Percentiles rank a stretch among this genome's conserved stretches.
phyloP scores from a whole-genome alignment of 2,329 filamentous ascomycete genomes.

The Akanthomyces dipterigenus region DNA sequence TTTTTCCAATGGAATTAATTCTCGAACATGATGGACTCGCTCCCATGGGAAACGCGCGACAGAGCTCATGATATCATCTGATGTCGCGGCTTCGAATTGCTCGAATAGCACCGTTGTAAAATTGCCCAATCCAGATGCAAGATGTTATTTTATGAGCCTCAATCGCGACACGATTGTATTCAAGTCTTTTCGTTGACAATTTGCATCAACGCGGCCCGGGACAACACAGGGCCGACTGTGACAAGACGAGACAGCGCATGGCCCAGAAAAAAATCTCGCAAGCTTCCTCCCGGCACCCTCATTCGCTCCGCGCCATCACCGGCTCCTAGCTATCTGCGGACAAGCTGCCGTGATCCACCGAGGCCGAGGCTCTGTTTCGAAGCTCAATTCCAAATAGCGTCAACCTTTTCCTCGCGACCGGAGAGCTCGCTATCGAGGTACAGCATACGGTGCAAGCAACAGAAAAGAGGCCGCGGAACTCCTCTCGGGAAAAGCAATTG shows the following conservation, averaged over 20 bases:
- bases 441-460: neutral
- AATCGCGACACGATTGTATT: neutral
- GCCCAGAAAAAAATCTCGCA: neutral
- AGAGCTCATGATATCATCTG: no score
- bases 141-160: neutral
- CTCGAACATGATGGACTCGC: no score
- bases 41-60: no score
- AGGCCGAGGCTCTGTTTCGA: conserved; percentile 1
- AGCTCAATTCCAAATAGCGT: neutral
- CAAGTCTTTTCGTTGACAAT: neutral
- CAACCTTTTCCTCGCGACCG: neutral
- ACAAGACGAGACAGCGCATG: conserved; percentile 1
- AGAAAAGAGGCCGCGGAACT: neutral
- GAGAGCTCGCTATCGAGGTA: neutral
- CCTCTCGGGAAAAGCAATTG: neutral
- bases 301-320: neutral
- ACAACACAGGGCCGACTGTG: conserved; percentile 6
- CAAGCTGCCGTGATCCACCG: conserved; percentile 3
- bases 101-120: no score
- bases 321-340: neutral
- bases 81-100: no score
- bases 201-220: neutral
- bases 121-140: no score
- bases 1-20: no score
- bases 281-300: neutral